Conservation (phyloP, 2,329 filamentous ascomycete species). For the Stagonosporopsis cucurbitacearum region DNA sequence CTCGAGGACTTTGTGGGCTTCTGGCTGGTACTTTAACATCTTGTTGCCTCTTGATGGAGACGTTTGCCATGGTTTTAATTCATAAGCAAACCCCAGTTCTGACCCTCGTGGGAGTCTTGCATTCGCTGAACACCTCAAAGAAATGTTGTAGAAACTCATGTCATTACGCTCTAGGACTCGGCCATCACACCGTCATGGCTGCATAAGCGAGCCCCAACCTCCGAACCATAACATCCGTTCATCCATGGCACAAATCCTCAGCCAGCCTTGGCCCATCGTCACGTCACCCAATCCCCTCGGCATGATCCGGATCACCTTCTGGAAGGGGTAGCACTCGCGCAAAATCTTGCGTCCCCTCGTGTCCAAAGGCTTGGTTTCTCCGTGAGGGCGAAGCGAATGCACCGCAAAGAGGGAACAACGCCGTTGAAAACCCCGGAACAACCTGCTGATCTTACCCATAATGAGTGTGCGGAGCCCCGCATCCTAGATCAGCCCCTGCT, state of each 20-base stretch:
- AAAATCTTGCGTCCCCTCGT: conserved; percentile 4
- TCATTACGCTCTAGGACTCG: background rate
- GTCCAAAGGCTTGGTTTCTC: conserved; percentile 26
- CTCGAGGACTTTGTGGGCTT: too few species aligned
- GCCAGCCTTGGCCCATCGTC: conserved; percentile 8
- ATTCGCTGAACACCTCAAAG: too few species aligned
- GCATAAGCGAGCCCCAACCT: conserved; percentile 3
- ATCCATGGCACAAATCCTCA: background rate
- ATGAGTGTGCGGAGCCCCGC: conserved; percentile 33
- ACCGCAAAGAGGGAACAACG: conserved; percentile 18
- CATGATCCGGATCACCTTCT: conserved; percentile 13
- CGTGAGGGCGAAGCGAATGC: conserved; percentile 10
- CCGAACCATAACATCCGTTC: conserved; percentile 1
- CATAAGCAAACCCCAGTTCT: too few species aligned
- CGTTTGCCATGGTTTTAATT: too few species aligned
- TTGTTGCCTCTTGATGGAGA: too few species aligned
- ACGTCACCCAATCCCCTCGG: conserved; percentile 7
- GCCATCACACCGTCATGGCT: conserved; percentile 1
- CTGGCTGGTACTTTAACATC: too few species aligned
- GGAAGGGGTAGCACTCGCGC: conserved; percentile 11
- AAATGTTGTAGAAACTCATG: background rate
- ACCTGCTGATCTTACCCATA: conserved; percentile 22
- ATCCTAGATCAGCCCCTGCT: conserved; percentile 14
- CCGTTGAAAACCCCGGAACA: conserved; percentile 30
- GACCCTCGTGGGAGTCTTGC: too few species aligned